Evolutionary conservation across 352 stramenopile species (phyloP), one percentile per base, ranked within the genome.

Genomic region (Pythium folliculosum): DNA sequence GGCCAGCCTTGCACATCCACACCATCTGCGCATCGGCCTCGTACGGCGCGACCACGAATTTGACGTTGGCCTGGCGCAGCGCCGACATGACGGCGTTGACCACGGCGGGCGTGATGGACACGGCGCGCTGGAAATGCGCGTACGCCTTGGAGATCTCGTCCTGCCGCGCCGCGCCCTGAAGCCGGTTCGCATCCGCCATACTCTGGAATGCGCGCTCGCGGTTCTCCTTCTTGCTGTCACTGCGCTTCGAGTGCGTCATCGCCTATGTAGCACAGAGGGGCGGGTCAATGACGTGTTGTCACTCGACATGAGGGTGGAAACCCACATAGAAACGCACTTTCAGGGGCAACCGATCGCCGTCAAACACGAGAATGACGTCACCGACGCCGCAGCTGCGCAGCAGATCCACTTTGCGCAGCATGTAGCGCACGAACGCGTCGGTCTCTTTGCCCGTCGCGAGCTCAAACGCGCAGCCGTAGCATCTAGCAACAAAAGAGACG

Each of bases 11-110:
- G 69, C 82, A 91, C 75, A 93, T 84, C 81, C 82, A 93, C 37
- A 89, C 85, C 81, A 93, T 89, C 73, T 91, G 82, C 7, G 85
- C 82, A 49, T 93, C 85, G 0, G 85, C 83, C 64, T 93, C 85
- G 51, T 89, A 91, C 27, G 85, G 85, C 14, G 84, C 84, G n/a
- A 89, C 80, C 17, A 91, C 82, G 38, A 90, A 91, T 3, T 71
- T 67, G 19, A 91, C 66, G 38, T 65, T 71, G 45, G 69, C 72
- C 48, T 68, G 63, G 56, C 73, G 77, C 21, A 92, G 57, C n/a
- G 77, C 82, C 16, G 73, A 58, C 71, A 88, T 88, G 44, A 92
- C 82, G 32, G 72, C 84, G 12, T 63, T 72, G 48, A 92, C 74
- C 40, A 92, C 82, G 7, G 76, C 60, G 8, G 80, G 80, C 0